Evolutionary conservation across 2,329 filamentous ascomycete species (phyloP).

Genomic region (Stachybotrys elegans): DNA sequence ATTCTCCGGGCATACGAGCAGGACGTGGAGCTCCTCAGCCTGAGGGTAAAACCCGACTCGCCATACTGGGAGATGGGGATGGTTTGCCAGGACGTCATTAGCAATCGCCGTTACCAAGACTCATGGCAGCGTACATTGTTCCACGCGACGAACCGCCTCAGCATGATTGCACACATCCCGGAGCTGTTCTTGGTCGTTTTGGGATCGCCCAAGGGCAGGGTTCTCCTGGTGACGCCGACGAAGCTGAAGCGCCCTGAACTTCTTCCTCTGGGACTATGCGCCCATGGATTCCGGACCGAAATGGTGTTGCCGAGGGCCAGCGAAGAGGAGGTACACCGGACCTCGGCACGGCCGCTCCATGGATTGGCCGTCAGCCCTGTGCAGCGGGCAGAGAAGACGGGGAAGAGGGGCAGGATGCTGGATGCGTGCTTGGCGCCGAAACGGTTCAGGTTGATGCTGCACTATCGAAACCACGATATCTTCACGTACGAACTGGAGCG

Average conservation of each 20-base stretch:
- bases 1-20: conserved; percentile 45
- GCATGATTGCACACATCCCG: conserved; percentile 59
- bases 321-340: conserved; percentile 39
- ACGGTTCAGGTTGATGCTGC: conserved; percentile 64
- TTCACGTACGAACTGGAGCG: conserved; percentile 63
- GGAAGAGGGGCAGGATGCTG: conserved; percentile 15
- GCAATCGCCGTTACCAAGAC: too few relatives aligned
- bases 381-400: conserved; percentile 34
- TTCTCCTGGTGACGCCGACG: conserved; percentile 55
- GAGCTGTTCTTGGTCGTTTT: conserved; percentile 66
- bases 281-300: conserved; percentile 49
- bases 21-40: conserved; percentile 41
- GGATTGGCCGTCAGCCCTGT: conserved; percentile 65
- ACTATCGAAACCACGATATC: conserved; percentile 66
- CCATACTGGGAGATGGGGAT: conserved; percentile 22
- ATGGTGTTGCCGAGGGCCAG: conserved; percentile 40
- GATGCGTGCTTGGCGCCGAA: conserved; percentile 24
- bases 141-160: conserved; percentile 37
- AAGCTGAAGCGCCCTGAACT: conserved; percentile 20
- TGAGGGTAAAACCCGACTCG: conserved; percentile 16
- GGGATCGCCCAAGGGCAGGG: conserved; percentile 62
- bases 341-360: conserved; percentile 49
- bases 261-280: conserved; percentile 18
- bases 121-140: too few relatives aligned
- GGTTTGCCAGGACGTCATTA: conserved; percentile 24